phyloP scores from a whole-genome alignment of 2,329 filamentous ascomycete genomes.

The Chalaropsis ovoidea region DNA sequence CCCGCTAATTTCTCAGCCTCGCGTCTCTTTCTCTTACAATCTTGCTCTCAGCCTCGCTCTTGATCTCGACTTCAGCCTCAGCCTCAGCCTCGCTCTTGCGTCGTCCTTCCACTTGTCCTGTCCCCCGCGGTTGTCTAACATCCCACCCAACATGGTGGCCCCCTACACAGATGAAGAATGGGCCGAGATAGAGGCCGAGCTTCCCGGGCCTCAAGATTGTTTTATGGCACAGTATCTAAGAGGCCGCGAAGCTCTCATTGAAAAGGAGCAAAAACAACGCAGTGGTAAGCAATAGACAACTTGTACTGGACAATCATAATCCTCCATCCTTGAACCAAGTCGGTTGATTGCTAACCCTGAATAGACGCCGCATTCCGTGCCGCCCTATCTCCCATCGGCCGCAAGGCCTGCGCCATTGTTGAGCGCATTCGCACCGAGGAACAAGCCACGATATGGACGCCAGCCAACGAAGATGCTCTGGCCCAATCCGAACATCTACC shows the following conservation, averaged over 20 bases:
- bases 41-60: neutral
- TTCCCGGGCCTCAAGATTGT: constrained; percentile 53
- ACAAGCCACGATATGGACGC: constrained; percentile 64
- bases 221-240: constrained; percentile 75
- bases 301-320: neutral
- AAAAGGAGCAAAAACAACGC: constrained; percentile 78
- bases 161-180: constrained; percentile 48
- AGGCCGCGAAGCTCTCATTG: constrained; percentile 64
- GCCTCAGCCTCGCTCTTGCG: neutral
- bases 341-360: constrained; percentile 28
- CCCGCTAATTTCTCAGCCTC: neutral
- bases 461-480: constrained; percentile 58
- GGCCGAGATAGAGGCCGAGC: constrained; percentile 46
- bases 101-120: neutral
- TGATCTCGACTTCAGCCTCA: neutral
- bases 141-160: constrained; percentile 29
- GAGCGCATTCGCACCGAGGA: constrained; percentile 69
- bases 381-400: constrained; percentile 67
- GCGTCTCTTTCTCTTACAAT: neutral
- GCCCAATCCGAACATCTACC: constrained; percentile 52
- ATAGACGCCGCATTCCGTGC: constrained; percentile 59
- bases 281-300: constrained; percentile 25
- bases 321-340: neutral
- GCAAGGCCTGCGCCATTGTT: constrained; percentile 69
- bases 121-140: neutral